Base-by-base conservation (phyloP, 352 stramenopile species). In the Achlya hypogyna region DNA sequence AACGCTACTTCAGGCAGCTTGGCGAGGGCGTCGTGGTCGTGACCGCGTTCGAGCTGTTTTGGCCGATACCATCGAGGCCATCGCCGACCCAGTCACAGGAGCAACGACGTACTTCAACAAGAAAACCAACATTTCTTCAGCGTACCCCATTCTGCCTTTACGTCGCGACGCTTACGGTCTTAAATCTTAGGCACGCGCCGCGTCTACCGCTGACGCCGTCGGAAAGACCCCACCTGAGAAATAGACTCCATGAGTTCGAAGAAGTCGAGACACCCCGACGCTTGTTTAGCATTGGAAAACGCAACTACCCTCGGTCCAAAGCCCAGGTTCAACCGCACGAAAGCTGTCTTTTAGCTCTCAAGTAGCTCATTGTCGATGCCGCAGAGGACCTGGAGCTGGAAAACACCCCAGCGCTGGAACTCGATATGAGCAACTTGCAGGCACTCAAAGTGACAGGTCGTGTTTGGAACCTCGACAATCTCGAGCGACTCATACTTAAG, bases 391-490 rank as follows among this genome's bases (percentile, higher is more conserved):
- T 54, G 8, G 59, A 63, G 8, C 10, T 56, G 23, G 65, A 67
- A 14, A 34, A 68, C 28, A 56, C 56, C 3, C 34, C 59, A 51
- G 60, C 62, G 31, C 18, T 51, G 25, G 40, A 65, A 35, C 71
- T 91, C 12, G 73, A 89, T 45, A 32, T 91, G 63, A 85, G 78
- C n/a, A 64, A 66, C 0, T 54, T 91, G 0, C 62, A 81, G n/a
- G 77, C 73, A 4, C 78, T 74, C 70, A 78, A 75, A 28, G 34
- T 91, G 22, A 87, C 83, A 45, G 79, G 76, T 45, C 81, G 81
- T 1, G 79, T 91, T 29, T 91, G 83, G 83, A 89, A 88, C 53
- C 60, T 91, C n/a, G 66, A 74, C 56, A 63, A 69, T 32, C 53
- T 91, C 9, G 64, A 67, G 20, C 72, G 51, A 6, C 72, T 91